phyloP scores from a whole-genome alignment of 352 stramenopile species.

The Phytophthora sp. region DNA sequence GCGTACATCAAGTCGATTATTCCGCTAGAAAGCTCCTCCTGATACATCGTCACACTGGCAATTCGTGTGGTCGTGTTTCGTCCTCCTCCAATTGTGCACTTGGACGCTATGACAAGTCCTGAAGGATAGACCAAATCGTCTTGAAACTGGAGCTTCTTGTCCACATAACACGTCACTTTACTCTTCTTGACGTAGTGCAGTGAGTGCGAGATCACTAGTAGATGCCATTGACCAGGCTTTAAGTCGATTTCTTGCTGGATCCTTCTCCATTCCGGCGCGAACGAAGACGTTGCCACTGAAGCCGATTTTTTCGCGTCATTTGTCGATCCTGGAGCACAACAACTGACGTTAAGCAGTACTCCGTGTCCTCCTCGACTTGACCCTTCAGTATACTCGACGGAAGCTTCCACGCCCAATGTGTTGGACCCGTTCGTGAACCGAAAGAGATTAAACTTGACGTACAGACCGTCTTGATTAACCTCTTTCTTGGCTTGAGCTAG shows the following conservation, averaged over 20 bases:
- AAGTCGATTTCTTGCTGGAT: slow-evolving; percentile 56
- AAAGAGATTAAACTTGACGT: slow-evolving; percentile 73
- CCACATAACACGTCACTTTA: slow-evolving; percentile 77
- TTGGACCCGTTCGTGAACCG: slow-evolving; percentile 74
- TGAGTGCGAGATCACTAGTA: slow-evolving; percentile 77
- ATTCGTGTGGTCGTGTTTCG: slow-evolving; percentile 46
- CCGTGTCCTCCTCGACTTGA: slow-evolving; percentile 27
- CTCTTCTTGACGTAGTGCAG: slow-evolving; percentile 89
- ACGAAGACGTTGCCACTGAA: slow-evolving; percentile 38
- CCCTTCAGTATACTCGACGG: slow-evolving; percentile 54
- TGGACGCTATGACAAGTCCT: slow-evolving; percentile 72
- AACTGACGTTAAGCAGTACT: slow-evolving; percentile 60
- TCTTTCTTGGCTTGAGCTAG: slow-evolving; percentile 26
- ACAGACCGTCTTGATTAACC: slow-evolving; percentile 15
- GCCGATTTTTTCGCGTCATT: slow-evolving; percentile 36
- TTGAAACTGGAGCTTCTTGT: slow-evolving; percentile 64
- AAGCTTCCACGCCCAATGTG: slow-evolving; percentile 74
- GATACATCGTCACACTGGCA: slow-evolving; percentile 81
- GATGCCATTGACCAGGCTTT: slow-evolving; percentile 61
- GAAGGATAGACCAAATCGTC: slow-evolving; percentile 84
- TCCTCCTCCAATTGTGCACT: slow-evolving; percentile 72
- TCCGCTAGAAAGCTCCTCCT: slow-evolving; percentile 67
- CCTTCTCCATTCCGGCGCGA: slow-evolving; percentile 59
- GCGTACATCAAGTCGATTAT: slow-evolving; percentile 65
- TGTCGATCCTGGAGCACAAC: slow-evolving; percentile 43